These are phyloP conservation scores for Vitrella brassicaformis DNA, from an alignment of 73 alveolate genomes.

Conservation along the genomic window DNA sequence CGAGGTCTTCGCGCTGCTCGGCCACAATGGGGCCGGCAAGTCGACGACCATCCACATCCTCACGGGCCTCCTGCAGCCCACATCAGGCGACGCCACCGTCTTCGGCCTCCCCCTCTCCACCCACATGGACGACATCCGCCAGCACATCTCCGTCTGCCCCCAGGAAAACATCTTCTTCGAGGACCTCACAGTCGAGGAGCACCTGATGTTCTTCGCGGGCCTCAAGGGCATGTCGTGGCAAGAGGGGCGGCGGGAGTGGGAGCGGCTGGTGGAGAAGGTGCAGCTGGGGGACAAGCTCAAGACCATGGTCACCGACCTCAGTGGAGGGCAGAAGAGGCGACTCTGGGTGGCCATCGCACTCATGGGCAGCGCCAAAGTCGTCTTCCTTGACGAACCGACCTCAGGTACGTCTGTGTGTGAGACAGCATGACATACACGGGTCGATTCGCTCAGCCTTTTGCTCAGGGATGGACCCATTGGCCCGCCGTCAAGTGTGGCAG, in stretches of 20 bases:
- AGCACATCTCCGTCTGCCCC: conserved; percentile 30
- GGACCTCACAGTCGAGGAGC: conserved; percentile 29
- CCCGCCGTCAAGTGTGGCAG: conserved; percentile 77
- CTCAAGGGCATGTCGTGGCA: conserved; percentile 2
- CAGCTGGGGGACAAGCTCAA: conserved; percentile 50
- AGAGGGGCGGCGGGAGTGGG: conserved; percentile 10
- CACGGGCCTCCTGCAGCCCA: conserved; percentile 31
- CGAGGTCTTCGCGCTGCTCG: neutral
- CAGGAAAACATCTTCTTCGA: conserved; percentile 37
- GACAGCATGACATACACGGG: neutral
- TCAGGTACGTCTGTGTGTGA: conserved; percentile 11
- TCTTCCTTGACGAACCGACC: conserved; percentile 61
- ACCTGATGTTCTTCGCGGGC: conserved; percentile 19
- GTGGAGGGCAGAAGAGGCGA: conserved; percentile 85
- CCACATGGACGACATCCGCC: conserved; percentile 7
- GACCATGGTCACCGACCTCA: conserved; percentile 45
- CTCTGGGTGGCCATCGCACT: conserved; percentile 68
- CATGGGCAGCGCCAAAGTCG: conserved; percentile 57
- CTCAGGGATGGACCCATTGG: conserved; percentile 70
- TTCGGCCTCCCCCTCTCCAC: conserved; percentile 11
- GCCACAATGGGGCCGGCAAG: neutral
- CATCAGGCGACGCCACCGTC: conserved; percentile 30
- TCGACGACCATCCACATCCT: conserved; percentile 72
- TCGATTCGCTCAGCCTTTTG: too few relatives aligned
- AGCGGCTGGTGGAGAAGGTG: conserved; percentile 38